Evolutionary conservation across 441 rosid species (phyloP).

Genomic region (Flueggea neowawraea): DNA sequence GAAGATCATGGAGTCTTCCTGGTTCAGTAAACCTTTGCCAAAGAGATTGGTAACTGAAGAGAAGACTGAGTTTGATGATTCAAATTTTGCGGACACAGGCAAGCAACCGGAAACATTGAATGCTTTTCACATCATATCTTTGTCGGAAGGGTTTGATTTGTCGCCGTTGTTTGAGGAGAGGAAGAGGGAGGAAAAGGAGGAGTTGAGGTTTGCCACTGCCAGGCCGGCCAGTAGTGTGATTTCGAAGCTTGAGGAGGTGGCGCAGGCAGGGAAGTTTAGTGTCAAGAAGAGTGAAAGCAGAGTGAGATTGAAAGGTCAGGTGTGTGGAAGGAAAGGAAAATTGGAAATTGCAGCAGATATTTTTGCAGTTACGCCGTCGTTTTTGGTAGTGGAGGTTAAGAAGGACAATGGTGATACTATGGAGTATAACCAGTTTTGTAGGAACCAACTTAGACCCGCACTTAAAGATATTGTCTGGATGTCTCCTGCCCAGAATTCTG

Average conservation of each 20-base stretch:
- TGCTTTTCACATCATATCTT: slow-evolving; percentile 78
- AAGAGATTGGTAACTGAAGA: slow-evolving; percentile 24
- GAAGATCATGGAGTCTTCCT: slow-evolving; percentile 61
- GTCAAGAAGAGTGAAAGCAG: slow-evolving; percentile 67
- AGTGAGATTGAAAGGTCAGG: slow-evolving; percentile 73
- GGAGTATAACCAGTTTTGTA: slow-evolving; percentile 84
- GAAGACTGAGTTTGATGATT: slow-evolving; percentile 34
- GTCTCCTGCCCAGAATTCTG: slow-evolving; percentile 12
- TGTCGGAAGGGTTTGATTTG: slow-evolving; percentile 82
- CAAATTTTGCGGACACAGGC: slow-evolving; percentile 14
- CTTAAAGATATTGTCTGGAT: slow-evolving; percentile 86
- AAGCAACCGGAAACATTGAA: slow-evolving; percentile 52
- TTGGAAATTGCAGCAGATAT: slow-evolving; percentile 69
- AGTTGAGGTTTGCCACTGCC: slow-evolving; percentile 73
- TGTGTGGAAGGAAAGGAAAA: slow-evolving; percentile 80
- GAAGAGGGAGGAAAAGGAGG: slow-evolving; percentile 66
- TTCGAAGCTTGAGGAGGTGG: slow-evolving; percentile 73
- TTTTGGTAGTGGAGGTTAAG: slow-evolving; percentile 78
- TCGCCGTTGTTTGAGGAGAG: slow-evolving; percentile 82
- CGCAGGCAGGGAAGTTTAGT: slow-evolving; percentile 55
- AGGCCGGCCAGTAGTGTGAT: slow-evolving; percentile 78
- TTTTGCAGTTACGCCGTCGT: slow-evolving; percentile 67
- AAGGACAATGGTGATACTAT: slow-evolving; percentile 82
- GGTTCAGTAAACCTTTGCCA: slow-evolving; percentile 63
- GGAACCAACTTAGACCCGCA: slow-evolving; percentile 82